Conservation (phyloP, 768 basidiomycete species). For the Calocybe indica region DNA sequence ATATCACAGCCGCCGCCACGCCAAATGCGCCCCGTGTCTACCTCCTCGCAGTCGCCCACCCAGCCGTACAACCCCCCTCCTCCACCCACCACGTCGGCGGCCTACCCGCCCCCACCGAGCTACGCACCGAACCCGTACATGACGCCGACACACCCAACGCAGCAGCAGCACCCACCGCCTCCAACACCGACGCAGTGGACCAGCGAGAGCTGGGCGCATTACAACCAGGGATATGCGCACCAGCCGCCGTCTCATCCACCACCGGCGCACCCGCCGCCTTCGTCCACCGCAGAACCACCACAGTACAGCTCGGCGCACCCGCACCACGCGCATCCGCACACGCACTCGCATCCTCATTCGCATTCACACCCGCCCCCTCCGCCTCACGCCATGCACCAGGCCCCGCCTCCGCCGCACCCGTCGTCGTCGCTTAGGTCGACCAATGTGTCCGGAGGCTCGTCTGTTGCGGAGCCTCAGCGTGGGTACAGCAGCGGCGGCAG, state of each 20-base stretch:
- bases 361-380: slow-evolving; percentile 6
- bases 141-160: slow-evolving; percentile 23
- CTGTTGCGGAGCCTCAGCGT: not conserved
- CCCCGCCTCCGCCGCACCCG: too few relatives aligned
- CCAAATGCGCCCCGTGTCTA: slow-evolving; percentile 1
- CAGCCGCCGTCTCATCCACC: slow-evolving; percentile 14
- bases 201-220: slow-evolving; percentile 31
- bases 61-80: slow-evolving; percentile 4
- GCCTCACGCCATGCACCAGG: not conserved
- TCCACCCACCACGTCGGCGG: not conserved
- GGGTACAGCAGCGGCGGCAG: not conserved
- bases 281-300: slow-evolving; percentile 16
- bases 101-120: slow-evolving; percentile 1
- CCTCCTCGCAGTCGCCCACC: slow-evolving; percentile 1
- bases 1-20: slow-evolving; percentile 6
- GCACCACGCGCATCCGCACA: slow-evolving; percentile 26
- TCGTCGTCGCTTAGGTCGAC: too few relatives aligned
- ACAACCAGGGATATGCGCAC: slow-evolving; percentile 17
- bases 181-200: slow-evolving; percentile 28
- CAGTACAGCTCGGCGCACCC: slow-evolving; percentile 21
- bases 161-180: slow-evolving; percentile 8
- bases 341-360: slow-evolving; percentile 19
- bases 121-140: slow-evolving; percentile 13
- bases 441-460: not conserved
- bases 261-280: slow-evolving; percentile 23